phyloP scores from a whole-genome alignment of 2,329 filamentous ascomycete species.

The Colletotrichum godetiae region DNA sequence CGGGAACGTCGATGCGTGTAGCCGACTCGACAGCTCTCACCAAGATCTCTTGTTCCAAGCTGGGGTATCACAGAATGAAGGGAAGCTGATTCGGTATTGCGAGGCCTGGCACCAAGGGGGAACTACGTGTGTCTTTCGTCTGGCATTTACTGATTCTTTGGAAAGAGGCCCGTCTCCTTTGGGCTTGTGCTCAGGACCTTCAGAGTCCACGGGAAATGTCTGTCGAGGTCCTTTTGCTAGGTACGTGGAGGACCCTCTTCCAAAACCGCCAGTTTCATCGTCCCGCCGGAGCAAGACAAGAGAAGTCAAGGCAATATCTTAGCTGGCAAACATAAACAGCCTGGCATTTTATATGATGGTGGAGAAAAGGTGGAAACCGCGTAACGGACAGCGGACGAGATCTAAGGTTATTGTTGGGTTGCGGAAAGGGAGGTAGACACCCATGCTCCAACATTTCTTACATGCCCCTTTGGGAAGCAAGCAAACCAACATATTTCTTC shows the following conservation, averaged over 20 bases:
- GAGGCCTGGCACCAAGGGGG: background rate
- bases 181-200: background rate
- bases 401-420: background rate
- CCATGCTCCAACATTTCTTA: background rate
- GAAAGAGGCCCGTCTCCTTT: background rate
- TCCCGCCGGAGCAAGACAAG: background rate
- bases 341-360: background rate
- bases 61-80: background rate
- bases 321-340: background rate
- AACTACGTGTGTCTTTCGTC: background rate
- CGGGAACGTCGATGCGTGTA: background rate
- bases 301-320: background rate
- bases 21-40: background rate
- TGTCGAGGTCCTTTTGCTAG: background rate
- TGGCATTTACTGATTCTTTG: background rate
- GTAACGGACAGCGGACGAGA: background rate
- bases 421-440: background rate
- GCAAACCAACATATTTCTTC: constrained; percentile 8
- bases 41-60: background rate
- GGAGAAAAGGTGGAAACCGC: background rate
- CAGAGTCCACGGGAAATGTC: too few relatives aligned
- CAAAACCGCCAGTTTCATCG: background rate
- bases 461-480: background rate
- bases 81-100: background rate
- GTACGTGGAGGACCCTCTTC: background rate